Evolutionary conservation across 2,329 filamentous ascomycete species (phyloP).

Genomic region (Hypoxylon sp.): DNA sequence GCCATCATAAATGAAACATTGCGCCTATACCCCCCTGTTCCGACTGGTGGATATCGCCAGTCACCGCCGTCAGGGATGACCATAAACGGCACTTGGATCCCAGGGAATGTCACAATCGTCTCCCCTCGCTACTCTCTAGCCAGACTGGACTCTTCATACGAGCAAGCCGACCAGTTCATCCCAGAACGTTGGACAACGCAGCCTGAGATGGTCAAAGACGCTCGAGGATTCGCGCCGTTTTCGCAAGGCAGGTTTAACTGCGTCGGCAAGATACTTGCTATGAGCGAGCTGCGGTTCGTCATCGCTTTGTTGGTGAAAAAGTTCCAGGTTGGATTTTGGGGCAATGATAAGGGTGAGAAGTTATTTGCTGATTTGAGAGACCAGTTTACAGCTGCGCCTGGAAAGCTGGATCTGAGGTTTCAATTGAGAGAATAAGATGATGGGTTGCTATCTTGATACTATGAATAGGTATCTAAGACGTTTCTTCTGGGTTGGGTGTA

Average conservation of each 20-base stretch:
- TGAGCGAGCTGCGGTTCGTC: constrained; percentile 34
- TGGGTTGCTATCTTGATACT: not conserved
- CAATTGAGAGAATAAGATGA: constrained; percentile 1
- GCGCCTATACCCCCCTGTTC: constrained; percentile 42
- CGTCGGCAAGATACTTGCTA: constrained; percentile 31
- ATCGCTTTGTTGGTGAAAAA: constrained; percentile 29
- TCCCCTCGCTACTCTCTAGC: constrained; percentile 30
- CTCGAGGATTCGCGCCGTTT: constrained; percentile 23
- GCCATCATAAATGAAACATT: constrained; percentile 46
- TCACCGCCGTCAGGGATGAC: constrained; percentile 41
- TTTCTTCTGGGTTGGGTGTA: too few relatives aligned
- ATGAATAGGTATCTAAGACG: too few relatives aligned
- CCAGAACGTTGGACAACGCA: constrained; percentile 36
- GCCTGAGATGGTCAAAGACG: constrained; percentile 26
- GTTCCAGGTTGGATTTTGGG: constrained; percentile 30
- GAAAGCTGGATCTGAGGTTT: constrained; percentile 26
- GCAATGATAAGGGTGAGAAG: constrained; percentile 19
- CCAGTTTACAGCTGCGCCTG: constrained; percentile 32
- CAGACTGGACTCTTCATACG: constrained; percentile 28
- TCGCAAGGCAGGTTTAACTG: constrained; percentile 28
- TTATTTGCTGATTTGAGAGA: constrained; percentile 29
- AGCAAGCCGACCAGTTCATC: constrained; percentile 22
- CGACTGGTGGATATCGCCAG: constrained; percentile 41
- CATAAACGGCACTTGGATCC: constrained; percentile 42
- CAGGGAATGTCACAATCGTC: constrained; percentile 35